Evolutionary conservation across 441 rosid genomes (phyloP).

Genomic region (Bocquillonia castaneifolia): DNA sequence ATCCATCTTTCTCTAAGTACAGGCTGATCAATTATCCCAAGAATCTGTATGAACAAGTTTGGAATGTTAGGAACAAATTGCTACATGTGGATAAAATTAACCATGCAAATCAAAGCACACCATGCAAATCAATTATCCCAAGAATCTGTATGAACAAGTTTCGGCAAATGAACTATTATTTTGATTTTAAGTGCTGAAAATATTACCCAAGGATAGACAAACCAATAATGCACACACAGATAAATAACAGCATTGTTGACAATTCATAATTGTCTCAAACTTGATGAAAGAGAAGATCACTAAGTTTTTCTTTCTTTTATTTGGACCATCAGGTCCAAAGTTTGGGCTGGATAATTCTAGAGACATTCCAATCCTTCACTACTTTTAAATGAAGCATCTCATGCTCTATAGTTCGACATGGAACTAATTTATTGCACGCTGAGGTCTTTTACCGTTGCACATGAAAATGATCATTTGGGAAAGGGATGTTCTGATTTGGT

Average conservation of each 20-base stretch:
- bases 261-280: not conserved
- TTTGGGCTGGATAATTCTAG: not conserved
- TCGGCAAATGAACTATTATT: not conserved
- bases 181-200: not conserved
- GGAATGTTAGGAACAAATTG: not conserved
- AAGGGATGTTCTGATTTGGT: too few relatives aligned
- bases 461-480: not conserved
- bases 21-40: constrained; percentile 91
- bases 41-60: constrained; percentile 46
- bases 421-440: not conserved
- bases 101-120: not conserved
- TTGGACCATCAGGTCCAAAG: not conserved
- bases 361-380: not conserved
- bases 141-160: constrained; percentile 51
- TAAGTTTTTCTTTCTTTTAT: not conserved
- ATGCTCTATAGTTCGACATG: not conserved
- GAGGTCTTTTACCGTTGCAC: not conserved
- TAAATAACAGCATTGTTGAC: not conserved
- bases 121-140: constrained; percentile 44
- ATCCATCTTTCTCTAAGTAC: constrained; percentile 85
- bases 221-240: not conserved
- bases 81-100: not conserved
- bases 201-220: not conserved
- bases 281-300: not conserved
- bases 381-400: not conserved